Evolutionary conservation across 768 basidiomycete species (phyloP).

Genomic region (Lentinula edodes): DNA sequence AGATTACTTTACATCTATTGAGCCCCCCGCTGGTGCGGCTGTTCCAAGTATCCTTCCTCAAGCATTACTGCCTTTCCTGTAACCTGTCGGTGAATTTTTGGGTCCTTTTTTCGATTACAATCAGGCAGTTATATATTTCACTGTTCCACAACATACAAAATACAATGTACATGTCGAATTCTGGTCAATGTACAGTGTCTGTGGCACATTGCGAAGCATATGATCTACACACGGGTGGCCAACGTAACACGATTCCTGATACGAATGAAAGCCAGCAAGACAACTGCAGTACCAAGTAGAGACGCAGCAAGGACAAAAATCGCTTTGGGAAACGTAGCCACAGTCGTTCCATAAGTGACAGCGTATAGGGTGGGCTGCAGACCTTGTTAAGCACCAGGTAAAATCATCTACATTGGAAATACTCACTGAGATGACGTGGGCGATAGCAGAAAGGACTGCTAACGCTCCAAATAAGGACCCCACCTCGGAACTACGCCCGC

Average conservation of each 20-base stretch:
- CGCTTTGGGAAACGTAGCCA: conserved; percentile 58
- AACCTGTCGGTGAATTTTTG: conserved; percentile 9
- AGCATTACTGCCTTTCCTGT: conserved; percentile 50
- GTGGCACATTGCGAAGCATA: no score
- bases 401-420: neutral
- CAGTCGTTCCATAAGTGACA: conserved; percentile 57
- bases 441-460: conserved; percentile 60
- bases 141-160: no score
- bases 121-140: no score
- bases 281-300: conserved; percentile 47
- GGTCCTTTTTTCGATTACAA: neutral
- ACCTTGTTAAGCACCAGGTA: neutral
- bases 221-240: neutral
- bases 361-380: conserved; percentile 65
- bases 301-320: conserved; percentile 58
- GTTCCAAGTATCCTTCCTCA: conserved; percentile 50
- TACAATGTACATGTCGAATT: no score
- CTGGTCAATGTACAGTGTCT: no score
- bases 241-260: conserved; percentile 5
- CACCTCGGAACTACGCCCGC: conserved; percentile 37
- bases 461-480: conserved; percentile 71
- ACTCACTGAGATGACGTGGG: conserved; percentile 54
- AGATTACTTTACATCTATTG: conserved; percentile 52
- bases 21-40: conserved; percentile 54
- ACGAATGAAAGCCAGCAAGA: conserved; percentile 36